These are phyloP conservation scores for Raffaelea arxii DNA, from an alignment of 2,329 filamentous ascomycete genomes.

Conservation along the genomic window DNA sequence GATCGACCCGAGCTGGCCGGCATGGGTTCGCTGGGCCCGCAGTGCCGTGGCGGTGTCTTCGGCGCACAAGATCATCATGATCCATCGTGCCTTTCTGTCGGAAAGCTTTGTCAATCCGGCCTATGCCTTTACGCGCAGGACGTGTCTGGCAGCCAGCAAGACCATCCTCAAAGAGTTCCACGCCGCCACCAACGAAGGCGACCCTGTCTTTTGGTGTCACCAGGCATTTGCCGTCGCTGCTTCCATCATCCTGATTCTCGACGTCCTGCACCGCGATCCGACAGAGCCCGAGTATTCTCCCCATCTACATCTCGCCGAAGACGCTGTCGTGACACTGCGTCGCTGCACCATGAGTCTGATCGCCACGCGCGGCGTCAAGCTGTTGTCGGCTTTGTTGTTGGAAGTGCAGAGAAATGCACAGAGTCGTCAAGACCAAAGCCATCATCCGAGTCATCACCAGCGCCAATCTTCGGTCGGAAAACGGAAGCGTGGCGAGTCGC, in stretches of 20 bases:
- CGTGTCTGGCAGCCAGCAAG: slow-evolving; percentile 27
- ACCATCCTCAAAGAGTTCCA: slow-evolving; percentile 25
- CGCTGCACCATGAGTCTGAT: slow-evolving; percentile 26
- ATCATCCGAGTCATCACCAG: background rate
- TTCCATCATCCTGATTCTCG: slow-evolving; percentile 19
- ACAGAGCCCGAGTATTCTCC: slow-evolving; percentile 17
- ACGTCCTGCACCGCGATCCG: slow-evolving; percentile 19
- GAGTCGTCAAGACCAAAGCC: background rate
- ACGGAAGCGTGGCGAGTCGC: slow-evolving; percentile 3
- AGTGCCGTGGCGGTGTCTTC: slow-evolving; percentile 26
- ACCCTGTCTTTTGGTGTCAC: slow-evolving; percentile 17
- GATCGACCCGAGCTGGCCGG: slow-evolving; percentile 18
- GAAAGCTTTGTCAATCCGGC: slow-evolving; percentile 21
- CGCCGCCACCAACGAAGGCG: slow-evolving; percentile 12
- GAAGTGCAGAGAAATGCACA: background rate
- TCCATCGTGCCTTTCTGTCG: slow-evolving; percentile 27
- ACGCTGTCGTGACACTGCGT: slow-evolving; percentile 21
- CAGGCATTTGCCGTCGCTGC: slow-evolving; percentile 20
- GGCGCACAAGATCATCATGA: slow-evolving; percentile 31
- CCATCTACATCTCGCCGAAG: slow-evolving; percentile 21
- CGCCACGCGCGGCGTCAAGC: slow-evolving; percentile 25
- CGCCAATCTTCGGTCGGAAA: background rate
- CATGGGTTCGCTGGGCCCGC: slow-evolving; percentile 23
- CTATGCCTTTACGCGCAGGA: slow-evolving; percentile 23
- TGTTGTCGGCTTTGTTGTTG: slow-evolving; percentile 23